phyloP scores from a whole-genome alignment of 2,329 filamentous ascomycete genomes.

The Curvularia sp. region DNA sequence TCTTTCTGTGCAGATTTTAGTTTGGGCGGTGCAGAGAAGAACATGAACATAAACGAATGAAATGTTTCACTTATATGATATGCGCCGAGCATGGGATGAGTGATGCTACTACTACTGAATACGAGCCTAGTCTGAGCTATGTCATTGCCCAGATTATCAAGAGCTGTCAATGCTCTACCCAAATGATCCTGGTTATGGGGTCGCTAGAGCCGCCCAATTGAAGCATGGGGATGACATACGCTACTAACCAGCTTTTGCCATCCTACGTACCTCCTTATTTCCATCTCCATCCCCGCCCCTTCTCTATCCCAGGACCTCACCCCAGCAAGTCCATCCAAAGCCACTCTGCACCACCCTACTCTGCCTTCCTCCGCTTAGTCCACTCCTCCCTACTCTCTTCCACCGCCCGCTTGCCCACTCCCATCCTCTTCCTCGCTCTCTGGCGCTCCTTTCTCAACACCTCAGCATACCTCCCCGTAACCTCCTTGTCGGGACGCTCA shows the following conservation, averaged over 20 bases:
- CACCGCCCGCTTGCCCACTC: constrained; percentile 3
- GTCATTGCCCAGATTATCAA: background rate
- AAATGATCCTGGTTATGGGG: background rate
- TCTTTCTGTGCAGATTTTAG: background rate
- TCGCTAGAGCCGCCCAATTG: background rate
- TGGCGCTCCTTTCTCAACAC: constrained; percentile 21
- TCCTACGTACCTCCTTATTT: background rate
- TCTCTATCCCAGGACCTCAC: background rate
- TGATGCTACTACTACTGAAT: background rate
- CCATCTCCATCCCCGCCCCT: background rate
- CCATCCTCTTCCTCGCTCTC: constrained; percentile 4
- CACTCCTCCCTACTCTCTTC: background rate
- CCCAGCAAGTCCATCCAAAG: background rate
- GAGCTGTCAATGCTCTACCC: background rate
- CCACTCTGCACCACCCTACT: background rate
- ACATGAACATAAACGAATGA: background rate
- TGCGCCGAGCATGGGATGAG: background rate
- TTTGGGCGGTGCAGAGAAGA: too few relatives aligned
- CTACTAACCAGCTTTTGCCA: too few relatives aligned
- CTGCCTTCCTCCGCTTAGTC: constrained; percentile 13
- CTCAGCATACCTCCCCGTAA: constrained; percentile 2
- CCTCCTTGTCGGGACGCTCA: constrained; percentile 22
- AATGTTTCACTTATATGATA: background rate
- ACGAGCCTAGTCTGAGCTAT: background rate
- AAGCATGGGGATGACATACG: too few relatives aligned